Evolutionary conservation across 306 rosid species (phyloP).

Genomic region (Citrullus amarus): DNA sequence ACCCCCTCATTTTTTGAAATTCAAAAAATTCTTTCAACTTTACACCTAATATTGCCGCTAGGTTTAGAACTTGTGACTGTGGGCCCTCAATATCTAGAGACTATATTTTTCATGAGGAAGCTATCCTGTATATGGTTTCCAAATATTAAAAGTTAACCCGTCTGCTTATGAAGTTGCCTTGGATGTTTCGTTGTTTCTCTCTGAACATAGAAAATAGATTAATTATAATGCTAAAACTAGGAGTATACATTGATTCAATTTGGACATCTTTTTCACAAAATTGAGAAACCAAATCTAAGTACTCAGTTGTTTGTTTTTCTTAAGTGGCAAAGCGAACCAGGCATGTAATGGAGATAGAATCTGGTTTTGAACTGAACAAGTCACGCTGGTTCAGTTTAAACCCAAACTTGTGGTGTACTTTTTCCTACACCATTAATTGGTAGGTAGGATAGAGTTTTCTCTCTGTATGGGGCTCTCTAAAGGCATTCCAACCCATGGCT

Average conservation of each 20-base stretch:
- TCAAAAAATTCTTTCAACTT: not conserved
- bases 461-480: not conserved
- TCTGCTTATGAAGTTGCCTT: not conserved
- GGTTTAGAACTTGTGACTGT: not conserved
- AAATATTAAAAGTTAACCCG: not conserved
- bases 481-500: not conserved
- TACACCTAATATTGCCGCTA: not conserved
- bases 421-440: not conserved
- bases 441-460: not conserved
- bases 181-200: not conserved
- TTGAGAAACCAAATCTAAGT: not conserved
- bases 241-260: not conserved
- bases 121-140: not conserved
- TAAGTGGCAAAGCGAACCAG: not conserved
- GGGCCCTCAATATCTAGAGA: not conserved
- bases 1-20: not conserved
- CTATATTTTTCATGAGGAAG: not conserved
- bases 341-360: not conserved
- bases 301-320: not conserved
- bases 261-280: not conserved
- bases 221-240: not conserved
- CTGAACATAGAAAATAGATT: not conserved
- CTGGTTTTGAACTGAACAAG: not conserved
- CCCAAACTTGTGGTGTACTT: not conserved
- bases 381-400: not conserved